These are phyloP conservation scores for Musa itinerans DNA, from an alignment of 176 grass and related monocot species.

Conservation along the genomic window DNA sequence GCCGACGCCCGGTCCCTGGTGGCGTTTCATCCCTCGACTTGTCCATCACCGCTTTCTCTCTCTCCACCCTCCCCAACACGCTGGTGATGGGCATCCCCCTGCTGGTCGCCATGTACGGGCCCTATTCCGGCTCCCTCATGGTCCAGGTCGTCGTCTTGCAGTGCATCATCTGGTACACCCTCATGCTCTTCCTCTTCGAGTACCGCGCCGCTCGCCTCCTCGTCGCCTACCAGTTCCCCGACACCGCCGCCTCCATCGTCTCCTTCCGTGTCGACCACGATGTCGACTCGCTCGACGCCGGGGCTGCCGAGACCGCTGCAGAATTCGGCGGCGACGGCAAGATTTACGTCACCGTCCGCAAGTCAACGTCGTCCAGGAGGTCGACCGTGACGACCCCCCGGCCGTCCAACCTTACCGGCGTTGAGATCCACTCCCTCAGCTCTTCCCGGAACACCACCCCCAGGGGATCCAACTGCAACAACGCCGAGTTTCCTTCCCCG, in stretches of 20 bases:
- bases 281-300: constrained; percentile 58
- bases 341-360: constrained; percentile 57
- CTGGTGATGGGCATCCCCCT: constrained; percentile 82
- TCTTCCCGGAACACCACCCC: too few species aligned
- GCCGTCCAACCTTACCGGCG: constrained; percentile 72
- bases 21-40: constrained; percentile 36
- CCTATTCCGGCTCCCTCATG: constrained; percentile 58
- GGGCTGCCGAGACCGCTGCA: constrained; percentile 44
- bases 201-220: constrained; percentile 67
- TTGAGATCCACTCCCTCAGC: constrained; percentile 24
- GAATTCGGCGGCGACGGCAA: constrained; percentile 55
- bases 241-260: constrained; percentile 54
- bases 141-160: constrained; percentile 79
- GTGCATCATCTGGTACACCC: constrained; percentile 98
- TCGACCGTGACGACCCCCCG: constrained; percentile 59
- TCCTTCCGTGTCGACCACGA: constrained; percentile 51
- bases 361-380: constrained; percentile 54
- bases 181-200: constrained; percentile 83
- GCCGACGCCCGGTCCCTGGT: not conserved
- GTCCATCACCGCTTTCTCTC: constrained; percentile 68
- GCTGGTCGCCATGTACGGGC: constrained; percentile 69
- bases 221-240: constrained; percentile 64
- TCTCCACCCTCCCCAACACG: constrained; percentile 70
- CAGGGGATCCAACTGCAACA: too few species aligned
- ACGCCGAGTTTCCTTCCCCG: too few species aligned